These are phyloP conservation scores for Aureobasidium vineae DNA, from an alignment of 2,329 filamentous ascomycete genomes.

Conservation along the genomic window DNA sequence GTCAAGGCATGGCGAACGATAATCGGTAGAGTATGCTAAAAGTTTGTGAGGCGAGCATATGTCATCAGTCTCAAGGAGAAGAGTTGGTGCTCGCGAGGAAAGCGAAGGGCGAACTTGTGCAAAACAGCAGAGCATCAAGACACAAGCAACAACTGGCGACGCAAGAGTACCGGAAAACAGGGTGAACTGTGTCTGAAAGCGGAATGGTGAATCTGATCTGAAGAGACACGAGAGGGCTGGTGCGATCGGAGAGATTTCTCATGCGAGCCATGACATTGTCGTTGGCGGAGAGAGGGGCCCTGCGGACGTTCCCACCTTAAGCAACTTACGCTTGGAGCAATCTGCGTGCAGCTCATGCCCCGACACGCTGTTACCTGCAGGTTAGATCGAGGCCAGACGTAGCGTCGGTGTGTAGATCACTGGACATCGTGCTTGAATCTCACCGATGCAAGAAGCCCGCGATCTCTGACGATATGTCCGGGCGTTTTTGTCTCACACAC, in stretches of 20 bases:
- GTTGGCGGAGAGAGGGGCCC: slow-evolving; percentile 7
- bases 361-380: slow-evolving; percentile 9
- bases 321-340: slow-evolving; percentile 16
- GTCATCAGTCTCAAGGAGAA: slow-evolving; percentile 14
- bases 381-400: slow-evolving; percentile 6
- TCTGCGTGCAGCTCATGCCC: background rate
- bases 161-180: slow-evolving; percentile 12
- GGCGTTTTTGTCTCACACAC: slow-evolving; percentile 8
- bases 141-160: slow-evolving; percentile 14
- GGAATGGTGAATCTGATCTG: slow-evolving; percentile 21
- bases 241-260: slow-evolving; percentile 23
- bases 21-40: slow-evolving; percentile 2
- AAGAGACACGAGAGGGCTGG: slow-evolving; percentile 15
- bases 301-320: slow-evolving; percentile 2
- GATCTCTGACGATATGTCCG: slow-evolving; percentile 19
- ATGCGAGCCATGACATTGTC: slow-evolving; percentile 5
- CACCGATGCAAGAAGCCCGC: slow-evolving; percentile 7
- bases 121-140: slow-evolving; percentile 20
- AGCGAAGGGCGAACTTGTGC: slow-evolving; percentile 1
- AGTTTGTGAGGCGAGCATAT: slow-evolving; percentile 8
- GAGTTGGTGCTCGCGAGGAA: slow-evolving; percentile 8
- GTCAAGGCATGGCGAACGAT: slow-evolving; percentile 17
- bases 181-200: slow-evolving; percentile 13
- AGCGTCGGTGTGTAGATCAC: slow-evolving; percentile 3
- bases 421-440: slow-evolving; percentile 13